These are phyloP conservation scores for Auriscalpium vulgare DNA, from an alignment of 768 basidiomycete species.

Conservation along the genomic window DNA sequence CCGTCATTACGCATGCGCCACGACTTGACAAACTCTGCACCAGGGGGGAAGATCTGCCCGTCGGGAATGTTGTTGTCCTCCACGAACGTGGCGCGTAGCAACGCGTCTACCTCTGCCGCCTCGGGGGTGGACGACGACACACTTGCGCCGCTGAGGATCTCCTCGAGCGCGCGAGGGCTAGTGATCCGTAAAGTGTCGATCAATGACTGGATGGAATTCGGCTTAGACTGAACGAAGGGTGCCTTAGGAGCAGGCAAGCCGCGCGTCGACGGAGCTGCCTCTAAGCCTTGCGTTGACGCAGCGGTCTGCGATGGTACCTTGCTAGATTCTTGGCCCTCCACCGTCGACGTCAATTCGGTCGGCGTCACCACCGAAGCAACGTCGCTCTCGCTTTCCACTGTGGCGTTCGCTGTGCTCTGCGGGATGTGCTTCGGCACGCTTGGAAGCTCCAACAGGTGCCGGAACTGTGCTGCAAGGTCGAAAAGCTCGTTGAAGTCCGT, in stretches of 20 bases:
- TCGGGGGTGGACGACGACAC: background rate
- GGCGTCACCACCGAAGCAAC: background rate
- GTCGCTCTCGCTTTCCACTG: background rate
- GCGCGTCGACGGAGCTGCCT: background rate
- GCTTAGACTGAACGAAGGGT: background rate
- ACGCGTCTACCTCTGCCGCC: slow-evolving; percentile 4
- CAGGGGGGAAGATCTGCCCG: slow-evolving; percentile 72
- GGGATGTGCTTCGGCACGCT: slow-evolving; percentile 1
- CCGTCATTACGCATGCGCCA: slow-evolving; percentile 74
- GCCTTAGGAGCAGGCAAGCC: no score
- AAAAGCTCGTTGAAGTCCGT: slow-evolving; percentile 15
- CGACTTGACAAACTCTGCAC: slow-evolving; percentile 79
- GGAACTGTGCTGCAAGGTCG: slow-evolving; percentile 15
- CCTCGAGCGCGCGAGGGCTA: background rate
- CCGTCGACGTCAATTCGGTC: slow-evolving; percentile 8
- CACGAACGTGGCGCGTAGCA: slow-evolving; percentile 49
- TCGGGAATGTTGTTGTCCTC: slow-evolving; percentile 65
- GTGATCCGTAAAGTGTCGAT: background rate
- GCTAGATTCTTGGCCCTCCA: background rate
- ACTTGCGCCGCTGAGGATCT: background rate
- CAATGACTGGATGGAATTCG: background rate
- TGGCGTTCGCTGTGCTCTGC: no score
- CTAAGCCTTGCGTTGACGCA: background rate
- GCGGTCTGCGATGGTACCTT: slow-evolving; percentile 1
- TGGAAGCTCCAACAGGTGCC: slow-evolving; percentile 13